Evolutionary conservation across 148 eudicot genomes (phyloP).

Genomic region (Rhododendron molle): DNA sequence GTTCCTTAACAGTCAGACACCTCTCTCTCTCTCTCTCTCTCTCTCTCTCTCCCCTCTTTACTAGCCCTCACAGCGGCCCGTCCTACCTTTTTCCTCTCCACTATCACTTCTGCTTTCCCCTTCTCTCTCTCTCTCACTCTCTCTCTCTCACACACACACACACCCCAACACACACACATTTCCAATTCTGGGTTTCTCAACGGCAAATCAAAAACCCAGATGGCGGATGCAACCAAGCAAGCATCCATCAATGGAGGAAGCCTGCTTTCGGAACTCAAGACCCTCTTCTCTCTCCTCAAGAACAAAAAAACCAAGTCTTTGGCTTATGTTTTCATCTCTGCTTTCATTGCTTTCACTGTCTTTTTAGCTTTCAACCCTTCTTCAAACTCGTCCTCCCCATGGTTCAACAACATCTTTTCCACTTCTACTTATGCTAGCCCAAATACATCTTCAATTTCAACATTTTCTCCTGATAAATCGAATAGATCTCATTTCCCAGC

Average conservation of each 20-base stretch:
- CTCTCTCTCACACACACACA: not conserved
- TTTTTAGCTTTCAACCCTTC: slow-evolving; percentile 66
- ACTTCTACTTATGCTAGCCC: slow-evolving; percentile 2
- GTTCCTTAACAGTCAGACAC: not conserved
- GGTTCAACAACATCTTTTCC: slow-evolving; percentile 51
- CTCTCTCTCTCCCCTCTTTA: not conserved
- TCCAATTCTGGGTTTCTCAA: not conserved
- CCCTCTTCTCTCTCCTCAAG: slow-evolving; percentile 36
- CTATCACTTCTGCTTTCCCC: not conserved
- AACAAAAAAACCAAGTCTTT: slow-evolving; percentile 36
- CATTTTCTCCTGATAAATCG: slow-evolving; percentile 22
- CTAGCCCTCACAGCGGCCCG: not conserved
- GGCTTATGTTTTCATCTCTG: slow-evolving; percentile 47
- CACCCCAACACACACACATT: not conserved
- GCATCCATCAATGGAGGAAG: slow-evolving; percentile 43
- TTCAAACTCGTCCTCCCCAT: slow-evolving; percentile 52
- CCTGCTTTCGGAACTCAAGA: slow-evolving; percentile 45
- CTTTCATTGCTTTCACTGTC: slow-evolving; percentile 53
- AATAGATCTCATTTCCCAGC: slow-evolving; percentile 56
- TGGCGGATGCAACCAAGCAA: slow-evolving; percentile 64
- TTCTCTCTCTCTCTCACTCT: not conserved
- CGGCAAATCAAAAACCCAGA: slow-evolving; percentile 1
- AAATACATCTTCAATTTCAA: not conserved
- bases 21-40: not conserved
- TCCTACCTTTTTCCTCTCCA: not conserved